A percentile compares a stretch with the other conserved stretches of the same genome.
Evolutionary conservation across 2,329 filamentous ascomycete species (phyloP).

Genomic region (Chaetomium olivaceum): DNA sequence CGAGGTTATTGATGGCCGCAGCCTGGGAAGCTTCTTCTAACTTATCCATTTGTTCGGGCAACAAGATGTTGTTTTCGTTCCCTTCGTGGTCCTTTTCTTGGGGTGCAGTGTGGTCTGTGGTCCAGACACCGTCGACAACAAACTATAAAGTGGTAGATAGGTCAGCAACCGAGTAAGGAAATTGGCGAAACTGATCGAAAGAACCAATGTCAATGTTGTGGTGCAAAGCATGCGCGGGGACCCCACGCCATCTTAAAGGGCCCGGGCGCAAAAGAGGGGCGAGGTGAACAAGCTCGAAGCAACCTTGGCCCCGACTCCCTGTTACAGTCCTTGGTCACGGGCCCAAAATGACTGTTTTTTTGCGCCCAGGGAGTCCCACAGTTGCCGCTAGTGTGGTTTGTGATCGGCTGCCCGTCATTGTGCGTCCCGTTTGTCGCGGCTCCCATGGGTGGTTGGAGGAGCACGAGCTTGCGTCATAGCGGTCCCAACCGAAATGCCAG

Average conservation of each 20-base stretch:
- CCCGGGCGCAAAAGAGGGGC: conserved; percentile 19
- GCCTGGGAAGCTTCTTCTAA: conserved; percentile 28
- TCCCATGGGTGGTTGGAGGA: neutral
- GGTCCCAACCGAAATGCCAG: neutral
- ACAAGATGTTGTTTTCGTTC: conserved; percentile 92
- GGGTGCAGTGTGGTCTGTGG: conserved; percentile 75
- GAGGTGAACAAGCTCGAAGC: conserved; percentile 15
- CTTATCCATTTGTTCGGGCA: conserved; percentile 66
- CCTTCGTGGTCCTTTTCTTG: conserved; percentile 80
- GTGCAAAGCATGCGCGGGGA: conserved; percentile 17
- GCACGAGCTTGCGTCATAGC: conserved; percentile 14
- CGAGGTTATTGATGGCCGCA: conserved; percentile 61
- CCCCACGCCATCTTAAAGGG: conserved; percentile 18
- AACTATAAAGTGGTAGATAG: conserved; percentile 60
- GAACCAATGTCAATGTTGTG: conserved; percentile 1
- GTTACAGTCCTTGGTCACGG: conserved; percentile 19
- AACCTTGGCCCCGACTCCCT: conserved; percentile 14
- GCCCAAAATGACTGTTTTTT: conserved; percentile 21
- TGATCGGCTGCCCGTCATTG: neutral
- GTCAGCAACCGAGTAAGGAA: conserved; percentile 33
- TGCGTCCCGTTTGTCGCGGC: conserved; percentile 1
- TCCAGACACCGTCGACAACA: conserved; percentile 91
- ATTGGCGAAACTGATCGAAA: neutral
- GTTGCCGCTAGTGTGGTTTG: conserved; percentile 16
- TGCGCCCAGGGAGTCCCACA: conserved; percentile 19